These are phyloP conservation scores for Hibiscus trionum DNA, from an alignment of 345 rosid species.

Conservation along the genomic window DNA sequence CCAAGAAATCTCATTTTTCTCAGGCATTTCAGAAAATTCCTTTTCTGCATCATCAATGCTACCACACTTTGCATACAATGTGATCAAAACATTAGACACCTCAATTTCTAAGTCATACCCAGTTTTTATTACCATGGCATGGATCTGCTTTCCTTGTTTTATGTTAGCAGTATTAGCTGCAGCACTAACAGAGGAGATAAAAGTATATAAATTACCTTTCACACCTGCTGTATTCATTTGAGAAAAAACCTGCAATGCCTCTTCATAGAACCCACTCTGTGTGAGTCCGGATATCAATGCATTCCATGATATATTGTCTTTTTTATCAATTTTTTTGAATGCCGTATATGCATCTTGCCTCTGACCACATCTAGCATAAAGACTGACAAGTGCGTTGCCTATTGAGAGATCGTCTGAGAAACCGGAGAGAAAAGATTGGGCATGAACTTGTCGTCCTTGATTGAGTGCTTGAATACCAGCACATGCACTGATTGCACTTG, in stretches of 20 bases:
- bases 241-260: slow-evolving; percentile 60
- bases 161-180: slow-evolving; percentile 69
- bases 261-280: slow-evolving; percentile 65
- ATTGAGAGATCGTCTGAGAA: slow-evolving; percentile 56
- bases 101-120: slow-evolving; percentile 65
- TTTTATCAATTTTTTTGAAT: slow-evolving; percentile 51
- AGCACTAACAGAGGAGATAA: slow-evolving; percentile 79
- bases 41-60: slow-evolving; percentile 58
- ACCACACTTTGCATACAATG: slow-evolving; percentile 82
- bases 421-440: slow-evolving; percentile 63
- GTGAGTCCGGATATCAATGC: slow-evolving; percentile 72
- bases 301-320: slow-evolving; percentile 84
- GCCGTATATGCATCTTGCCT: slow-evolving; percentile 55
- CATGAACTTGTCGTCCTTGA: slow-evolving; percentile 74
- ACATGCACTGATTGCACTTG: slow-evolving; percentile 86
- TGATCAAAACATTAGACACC: slow-evolving; percentile 67
- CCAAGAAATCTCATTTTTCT: slow-evolving; percentile 75
- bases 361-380: slow-evolving; percentile 74
- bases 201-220: slow-evolving; percentile 51
- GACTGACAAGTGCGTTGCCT: slow-evolving; percentile 69
- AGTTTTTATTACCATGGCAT: slow-evolving; percentile 52
- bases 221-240: slow-evolving; percentile 46
- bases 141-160: slow-evolving; percentile 77
- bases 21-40: slow-evolving; percentile 56
- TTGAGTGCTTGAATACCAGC: slow-evolving; percentile 70